Evolutionary conservation across 1,284 basidiomycete species (phyloP).

Genomic region (Neotropicomus parvogracilis): DNA sequence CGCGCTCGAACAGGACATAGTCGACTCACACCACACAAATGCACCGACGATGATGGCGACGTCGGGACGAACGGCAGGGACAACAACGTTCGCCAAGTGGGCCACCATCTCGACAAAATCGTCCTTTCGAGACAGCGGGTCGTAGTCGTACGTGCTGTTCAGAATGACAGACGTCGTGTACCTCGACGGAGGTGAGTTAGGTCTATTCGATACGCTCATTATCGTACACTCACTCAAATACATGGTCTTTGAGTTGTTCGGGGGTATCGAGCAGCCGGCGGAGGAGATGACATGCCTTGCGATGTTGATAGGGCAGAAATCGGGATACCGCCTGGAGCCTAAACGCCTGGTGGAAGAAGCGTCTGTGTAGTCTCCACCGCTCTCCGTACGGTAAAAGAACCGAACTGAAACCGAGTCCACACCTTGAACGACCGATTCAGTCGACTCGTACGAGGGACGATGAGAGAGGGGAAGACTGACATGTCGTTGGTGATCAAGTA

Average conservation of each 20-base stretch:
- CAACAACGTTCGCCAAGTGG: neutral
- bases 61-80: slow-evolving; percentile 4
- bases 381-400: slow-evolving; percentile 3
- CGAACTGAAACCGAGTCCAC: neutral
- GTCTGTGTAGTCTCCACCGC: slow-evolving; percentile 11
- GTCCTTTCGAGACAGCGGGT: neutral
- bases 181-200: neutral
- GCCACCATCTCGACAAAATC: neutral
- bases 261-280: neutral
- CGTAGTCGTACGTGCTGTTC: slow-evolving; percentile 10
- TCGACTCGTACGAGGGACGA: neutral
- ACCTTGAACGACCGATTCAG: neutral
- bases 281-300: neutral
- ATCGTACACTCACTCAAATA: neutral
- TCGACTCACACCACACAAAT: slow-evolving; percentile 1
- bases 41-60: neutral
- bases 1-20: neutral
- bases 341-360: slow-evolving; percentile 14
- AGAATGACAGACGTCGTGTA: neutral
- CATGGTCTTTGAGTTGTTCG: neutral
- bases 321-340: neutral
- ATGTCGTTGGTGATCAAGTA: neutral
- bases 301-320: neutral
- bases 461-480: neutral
- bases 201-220: neutral